Evolutionary conservation across 257 asterid genomes (phyloP).

Genomic region (Nicotiana paniculata): DNA sequence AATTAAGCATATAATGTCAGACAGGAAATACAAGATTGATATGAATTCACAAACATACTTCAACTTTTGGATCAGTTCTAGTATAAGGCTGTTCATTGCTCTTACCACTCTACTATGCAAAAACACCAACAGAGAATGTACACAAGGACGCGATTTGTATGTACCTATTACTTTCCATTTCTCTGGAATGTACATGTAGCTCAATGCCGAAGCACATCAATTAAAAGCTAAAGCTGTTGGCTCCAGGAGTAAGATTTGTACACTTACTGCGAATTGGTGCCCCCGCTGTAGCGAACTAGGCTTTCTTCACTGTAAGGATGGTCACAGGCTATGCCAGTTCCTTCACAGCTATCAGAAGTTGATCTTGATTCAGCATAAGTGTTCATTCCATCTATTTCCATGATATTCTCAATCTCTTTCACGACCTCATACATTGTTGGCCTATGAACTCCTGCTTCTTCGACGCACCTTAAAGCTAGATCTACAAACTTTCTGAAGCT

Average conservation of each 20-base stretch:
- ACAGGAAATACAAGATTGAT: neutral
- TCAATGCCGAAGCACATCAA: too few relatives aligned
- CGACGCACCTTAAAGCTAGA: constrained; percentile 8
- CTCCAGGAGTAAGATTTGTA: neutral
- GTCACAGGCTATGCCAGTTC: constrained; percentile 12
- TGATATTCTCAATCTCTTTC: constrained; percentile 15
- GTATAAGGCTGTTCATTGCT: neutral
- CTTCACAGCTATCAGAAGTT: constrained; percentile 32
- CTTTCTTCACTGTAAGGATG: neutral
- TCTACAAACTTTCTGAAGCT: constrained; percentile 11
- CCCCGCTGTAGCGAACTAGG: neutral
- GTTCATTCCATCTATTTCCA: constrained; percentile 9
- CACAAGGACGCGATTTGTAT: neutral
- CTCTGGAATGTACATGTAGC: neutral
- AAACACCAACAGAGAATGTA: neutral
- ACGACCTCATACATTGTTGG: constrained; percentile 15
- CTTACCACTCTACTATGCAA: neutral
- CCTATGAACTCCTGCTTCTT: constrained; percentile 8
- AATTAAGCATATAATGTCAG: neutral
- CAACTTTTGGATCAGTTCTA: neutral
- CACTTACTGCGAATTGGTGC: neutral
- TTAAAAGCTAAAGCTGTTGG: neutral
- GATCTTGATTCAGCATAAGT: neutral
- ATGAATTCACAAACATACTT: neutral
- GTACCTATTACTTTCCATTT: neutral